phyloP scores from a whole-genome alignment of 139 green algal genomes.

The Volvox reticuliferus region DNA sequence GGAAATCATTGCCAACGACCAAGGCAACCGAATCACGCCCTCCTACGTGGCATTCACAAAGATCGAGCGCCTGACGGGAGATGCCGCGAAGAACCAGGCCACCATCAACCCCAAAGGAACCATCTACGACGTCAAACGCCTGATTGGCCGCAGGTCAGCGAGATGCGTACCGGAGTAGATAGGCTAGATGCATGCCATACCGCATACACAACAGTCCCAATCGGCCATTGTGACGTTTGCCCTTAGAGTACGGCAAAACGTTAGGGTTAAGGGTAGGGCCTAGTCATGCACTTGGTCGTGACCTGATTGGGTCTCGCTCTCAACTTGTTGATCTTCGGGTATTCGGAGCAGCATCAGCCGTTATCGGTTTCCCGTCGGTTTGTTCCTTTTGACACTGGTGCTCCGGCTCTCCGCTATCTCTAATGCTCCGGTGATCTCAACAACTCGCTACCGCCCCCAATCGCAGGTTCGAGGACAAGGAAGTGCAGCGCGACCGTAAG shows the following conservation, averaged over 20 bases:
- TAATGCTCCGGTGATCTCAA: neutral
- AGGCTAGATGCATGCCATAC: neutral
- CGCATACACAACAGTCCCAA: neutral
- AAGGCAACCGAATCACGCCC: slow-evolving; percentile 93
- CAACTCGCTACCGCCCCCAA: neutral
- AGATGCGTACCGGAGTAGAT: neutral
- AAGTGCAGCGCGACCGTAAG: slow-evolving; percentile 98
- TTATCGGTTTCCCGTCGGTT: neutral
- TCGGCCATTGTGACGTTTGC: neutral
- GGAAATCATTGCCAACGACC: slow-evolving; percentile 96
- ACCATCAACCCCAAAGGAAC: slow-evolving; percentile 96
- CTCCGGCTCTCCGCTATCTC: neutral
- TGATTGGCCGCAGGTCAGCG: slow-evolving; percentile 84
- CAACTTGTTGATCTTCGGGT: too few relatives aligned
- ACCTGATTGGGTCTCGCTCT: neutral
- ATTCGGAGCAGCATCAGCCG: neutral
- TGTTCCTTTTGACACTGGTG: too few relatives aligned
- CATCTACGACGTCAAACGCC: slow-evolving; percentile 97
- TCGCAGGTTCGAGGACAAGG: slow-evolving; percentile 91
- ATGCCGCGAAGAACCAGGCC: slow-evolving; percentile 95
- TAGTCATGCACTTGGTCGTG: neutral
- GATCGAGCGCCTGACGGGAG: slow-evolving; percentile 92
- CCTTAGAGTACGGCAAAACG: neutral
- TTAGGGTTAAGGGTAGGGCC: neutral
- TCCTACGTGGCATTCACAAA: slow-evolving; percentile 98